Conservation (phyloP, 2,329 filamentous ascomycete genomes). For the Cladosporium sp. region DNA sequence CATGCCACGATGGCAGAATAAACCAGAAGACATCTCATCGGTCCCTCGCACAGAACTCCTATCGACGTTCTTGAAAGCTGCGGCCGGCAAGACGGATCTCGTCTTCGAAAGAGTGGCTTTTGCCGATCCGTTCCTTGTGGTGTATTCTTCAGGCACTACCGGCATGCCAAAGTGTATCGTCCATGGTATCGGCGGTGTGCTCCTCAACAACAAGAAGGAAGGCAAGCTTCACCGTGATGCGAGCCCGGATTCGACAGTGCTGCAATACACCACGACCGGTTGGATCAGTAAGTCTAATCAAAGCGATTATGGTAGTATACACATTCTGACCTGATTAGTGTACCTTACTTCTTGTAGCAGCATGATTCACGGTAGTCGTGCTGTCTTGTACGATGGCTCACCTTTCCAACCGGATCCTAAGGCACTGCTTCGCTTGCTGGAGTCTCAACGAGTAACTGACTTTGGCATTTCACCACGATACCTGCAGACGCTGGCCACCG, state of each 20-base stretch:
- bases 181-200: conserved; percentile 64
- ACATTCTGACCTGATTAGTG: conserved; percentile 40
- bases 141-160: conserved; percentile 74
- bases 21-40: conserved; percentile 53
- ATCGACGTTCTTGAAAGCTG: conserved; percentile 38
- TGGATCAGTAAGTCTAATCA: conserved; percentile 60
- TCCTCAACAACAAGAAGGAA: conserved; percentile 62
- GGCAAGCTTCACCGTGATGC: conserved; percentile 49
- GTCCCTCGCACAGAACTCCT: conserved; percentile 49
- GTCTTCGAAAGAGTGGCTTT: conserved; percentile 62
- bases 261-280: conserved; percentile 65
- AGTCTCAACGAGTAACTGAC: conserved; percentile 63
- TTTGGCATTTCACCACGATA: conserved; percentile 74
- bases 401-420: conserved; percentile 68
- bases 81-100: conserved; percentile 36
- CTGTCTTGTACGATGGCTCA: conserved; percentile 77
- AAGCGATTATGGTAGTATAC: too few species aligned
- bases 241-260: conserved; percentile 36
- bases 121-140: conserved; percentile 69
- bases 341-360: conserved; percentile 61
- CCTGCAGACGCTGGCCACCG: conserved; percentile 67
- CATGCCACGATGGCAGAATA: conserved; percentile 60
- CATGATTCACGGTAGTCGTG: conserved; percentile 57
- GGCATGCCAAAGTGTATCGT: conserved; percentile 83
- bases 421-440: conserved; percentile 60